These are phyloP conservation scores for Perilla frutescens DNA, from an alignment of 257 asterid genomes.

Conservation along the genomic window DNA sequence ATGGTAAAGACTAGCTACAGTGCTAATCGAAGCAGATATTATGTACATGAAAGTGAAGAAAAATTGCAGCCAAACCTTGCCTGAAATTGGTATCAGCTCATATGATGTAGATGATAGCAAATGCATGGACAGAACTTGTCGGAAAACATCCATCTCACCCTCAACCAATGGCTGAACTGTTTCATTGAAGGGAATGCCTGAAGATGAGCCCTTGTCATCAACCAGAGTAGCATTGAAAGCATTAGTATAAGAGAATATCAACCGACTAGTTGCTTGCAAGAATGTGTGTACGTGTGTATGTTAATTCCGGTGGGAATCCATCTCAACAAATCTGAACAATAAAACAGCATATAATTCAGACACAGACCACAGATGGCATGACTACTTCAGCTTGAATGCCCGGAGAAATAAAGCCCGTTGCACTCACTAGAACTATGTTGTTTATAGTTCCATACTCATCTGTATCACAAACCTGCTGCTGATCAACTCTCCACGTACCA, in stretches of 20 bases:
- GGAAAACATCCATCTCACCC: conserved; percentile 49
- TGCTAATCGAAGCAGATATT: background rate
- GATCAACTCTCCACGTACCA: conserved; percentile 65
- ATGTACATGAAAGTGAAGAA: background rate
- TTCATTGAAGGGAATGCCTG: conserved; percentile 32
- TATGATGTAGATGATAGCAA: conserved; percentile 53
- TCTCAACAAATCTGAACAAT: background rate
- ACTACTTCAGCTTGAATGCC: background rate
- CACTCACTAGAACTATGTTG: conserved; percentile 53
- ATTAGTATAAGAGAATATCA: background rate
- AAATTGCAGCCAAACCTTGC: conserved; percentile 63
- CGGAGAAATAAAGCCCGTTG: conserved; percentile 6
- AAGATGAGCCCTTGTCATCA: conserved; percentile 55
- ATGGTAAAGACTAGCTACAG: background rate
- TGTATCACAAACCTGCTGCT: conserved; percentile 55
- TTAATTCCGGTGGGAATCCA: too few species aligned
- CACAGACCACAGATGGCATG: conserved; percentile 35
- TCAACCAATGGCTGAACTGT: conserved; percentile 40
- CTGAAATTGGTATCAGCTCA: conserved; percentile 70
- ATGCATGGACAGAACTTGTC: conserved; percentile 54
- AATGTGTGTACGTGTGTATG: background rate
- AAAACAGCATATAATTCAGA: too few species aligned
- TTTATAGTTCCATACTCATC: conserved; percentile 59
- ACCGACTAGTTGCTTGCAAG: too few species aligned
- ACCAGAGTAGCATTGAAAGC: conserved; percentile 19